Conservation (phyloP, 139 green algal genomes). For the Volvox africanus region DNA sequence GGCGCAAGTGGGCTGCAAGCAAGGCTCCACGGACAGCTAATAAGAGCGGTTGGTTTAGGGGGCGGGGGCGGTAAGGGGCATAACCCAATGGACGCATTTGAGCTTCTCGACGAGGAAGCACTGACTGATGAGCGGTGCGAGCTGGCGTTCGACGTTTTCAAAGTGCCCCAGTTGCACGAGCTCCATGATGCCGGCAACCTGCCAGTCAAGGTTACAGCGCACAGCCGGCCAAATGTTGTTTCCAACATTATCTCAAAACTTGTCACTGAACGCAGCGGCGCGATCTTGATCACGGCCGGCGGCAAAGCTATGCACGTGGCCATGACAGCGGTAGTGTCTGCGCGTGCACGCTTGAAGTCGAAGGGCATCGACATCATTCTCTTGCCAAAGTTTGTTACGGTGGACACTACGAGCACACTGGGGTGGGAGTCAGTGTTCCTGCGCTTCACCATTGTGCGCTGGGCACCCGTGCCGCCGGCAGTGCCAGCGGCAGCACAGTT, state of each 20-base stretch:
- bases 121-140: slow-evolving; percentile 52
- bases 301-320: slow-evolving; percentile 65
- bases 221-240: slow-evolving; percentile 60
- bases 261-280: slow-evolving; percentile 51
- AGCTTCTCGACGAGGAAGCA: slow-evolving; percentile 47
- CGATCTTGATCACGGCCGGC: slow-evolving; percentile 62
- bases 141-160: slow-evolving; percentile 66
- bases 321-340: slow-evolving; percentile 59
- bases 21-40: background rate
- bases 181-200: slow-evolving; percentile 47
- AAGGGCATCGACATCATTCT: slow-evolving; percentile 57
- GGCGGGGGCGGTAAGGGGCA: background rate
- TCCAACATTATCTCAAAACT: slow-evolving; percentile 67
- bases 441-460: slow-evolving; percentile 60
- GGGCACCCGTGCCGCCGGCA: background rate
- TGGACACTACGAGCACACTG: slow-evolving; percentile 61
- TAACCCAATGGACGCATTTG: slow-evolving; percentile 21
- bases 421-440: slow-evolving; percentile 67
- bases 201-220: slow-evolving; percentile 62
- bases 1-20: background rate
- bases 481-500: background rate
- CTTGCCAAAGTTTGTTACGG: slow-evolving; percentile 60
- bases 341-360: slow-evolving; percentile 51
- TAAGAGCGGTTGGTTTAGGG: background rate
- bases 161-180: slow-evolving; percentile 52